Percentiles rank a stretch among this genome's conserved stretches.
phyloP scores from a whole-genome alignment of 169 alveolate genomes.

The Theileria sp. region DNA sequence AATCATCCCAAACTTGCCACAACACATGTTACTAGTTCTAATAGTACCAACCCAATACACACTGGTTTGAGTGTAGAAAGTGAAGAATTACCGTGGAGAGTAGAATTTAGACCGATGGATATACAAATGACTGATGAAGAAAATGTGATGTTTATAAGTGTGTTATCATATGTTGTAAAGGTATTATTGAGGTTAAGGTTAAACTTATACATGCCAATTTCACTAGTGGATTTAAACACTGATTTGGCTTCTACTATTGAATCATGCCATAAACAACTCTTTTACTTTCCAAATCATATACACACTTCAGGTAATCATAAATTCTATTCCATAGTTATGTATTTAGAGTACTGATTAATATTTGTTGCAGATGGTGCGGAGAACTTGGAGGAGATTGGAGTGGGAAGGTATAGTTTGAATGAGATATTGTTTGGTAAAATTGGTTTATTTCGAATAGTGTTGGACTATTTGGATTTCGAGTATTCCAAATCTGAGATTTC shows the following conservation, averaged over 20 bases:
- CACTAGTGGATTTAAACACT: constrained; percentile 88
- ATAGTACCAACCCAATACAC: not conserved
- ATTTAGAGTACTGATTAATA: too few species aligned
- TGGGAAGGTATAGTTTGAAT: constrained; percentile 34
- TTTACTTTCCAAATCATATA: constrained; percentile 79
- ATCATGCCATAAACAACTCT: constrained; percentile 81
- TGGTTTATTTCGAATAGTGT: constrained; percentile 70
- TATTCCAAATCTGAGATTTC: constrained; percentile 30
- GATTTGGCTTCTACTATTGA: constrained; percentile 81
- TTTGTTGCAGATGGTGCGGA: too few species aligned
- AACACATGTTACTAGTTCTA: not conserved
- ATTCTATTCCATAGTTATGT: too few species aligned
- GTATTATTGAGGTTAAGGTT: constrained; percentile 76
- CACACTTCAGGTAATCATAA: not conserved
- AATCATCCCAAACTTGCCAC: constrained; percentile 69
- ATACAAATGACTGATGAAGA: constrained; percentile 92
- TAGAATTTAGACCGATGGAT: constrained; percentile 94
- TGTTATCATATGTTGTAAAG: constrained; percentile 72
- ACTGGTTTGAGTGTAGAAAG: constrained; percentile 23
- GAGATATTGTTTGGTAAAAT: constrained; percentile 78
- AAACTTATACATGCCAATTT: constrained; percentile 90
- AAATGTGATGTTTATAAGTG: constrained; percentile 84
- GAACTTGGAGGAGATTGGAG: constrained; percentile 10
- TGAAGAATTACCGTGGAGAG: constrained; percentile 88
- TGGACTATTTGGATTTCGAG: constrained; percentile 51